Conservation (phyloP, 305 asterid species). For the Fraxinus angustifolia region DNA sequence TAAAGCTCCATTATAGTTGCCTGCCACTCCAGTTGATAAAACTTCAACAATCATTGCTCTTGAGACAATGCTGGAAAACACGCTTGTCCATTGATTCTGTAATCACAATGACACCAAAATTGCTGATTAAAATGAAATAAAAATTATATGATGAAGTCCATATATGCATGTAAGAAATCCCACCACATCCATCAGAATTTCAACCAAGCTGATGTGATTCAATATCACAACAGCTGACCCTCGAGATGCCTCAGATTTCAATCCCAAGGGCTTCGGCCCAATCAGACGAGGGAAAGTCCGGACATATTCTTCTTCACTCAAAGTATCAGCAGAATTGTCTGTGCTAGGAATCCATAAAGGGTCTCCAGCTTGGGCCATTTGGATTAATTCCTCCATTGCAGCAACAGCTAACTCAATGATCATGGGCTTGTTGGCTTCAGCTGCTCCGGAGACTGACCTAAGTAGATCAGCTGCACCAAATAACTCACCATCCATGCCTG, state of each 20-base stretch:
- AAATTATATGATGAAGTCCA: neutral
- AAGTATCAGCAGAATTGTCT: slow-evolving; percentile 32
- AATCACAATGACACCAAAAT: neutral
- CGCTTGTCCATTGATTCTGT: slow-evolving; percentile 65
- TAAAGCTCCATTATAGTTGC: slow-evolving; percentile 66
- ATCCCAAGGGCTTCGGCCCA: slow-evolving; percentile 71
- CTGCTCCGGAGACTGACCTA: slow-evolving; percentile 61
- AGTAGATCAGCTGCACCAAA: slow-evolving; percentile 62
- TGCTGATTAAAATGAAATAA: neutral
- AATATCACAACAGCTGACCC: slow-evolving; percentile 80
- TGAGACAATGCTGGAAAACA: slow-evolving; percentile 65
- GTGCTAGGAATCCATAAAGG: slow-evolving; percentile 68
- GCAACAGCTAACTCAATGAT: slow-evolving; percentile 80
- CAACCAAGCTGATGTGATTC: slow-evolving; percentile 75
- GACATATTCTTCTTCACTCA: slow-evolving; percentile 67
- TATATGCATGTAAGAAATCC: neutral
- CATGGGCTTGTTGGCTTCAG: slow-evolving; percentile 69
- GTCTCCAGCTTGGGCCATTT: slow-evolving; percentile 78
- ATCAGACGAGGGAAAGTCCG: slow-evolving; percentile 78
- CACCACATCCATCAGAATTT: slow-evolving; percentile 73
- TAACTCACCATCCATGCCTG: slow-evolving; percentile 48
- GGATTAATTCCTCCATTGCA: slow-evolving; percentile 89
- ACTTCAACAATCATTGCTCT: slow-evolving; percentile 62
- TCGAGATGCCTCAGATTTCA: slow-evolving; percentile 77
- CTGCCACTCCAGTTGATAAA: slow-evolving; percentile 69